Base-by-base conservation (phyloP, 108 stramenopile genomes). In the Pseudonitzschia pungens region DNA sequence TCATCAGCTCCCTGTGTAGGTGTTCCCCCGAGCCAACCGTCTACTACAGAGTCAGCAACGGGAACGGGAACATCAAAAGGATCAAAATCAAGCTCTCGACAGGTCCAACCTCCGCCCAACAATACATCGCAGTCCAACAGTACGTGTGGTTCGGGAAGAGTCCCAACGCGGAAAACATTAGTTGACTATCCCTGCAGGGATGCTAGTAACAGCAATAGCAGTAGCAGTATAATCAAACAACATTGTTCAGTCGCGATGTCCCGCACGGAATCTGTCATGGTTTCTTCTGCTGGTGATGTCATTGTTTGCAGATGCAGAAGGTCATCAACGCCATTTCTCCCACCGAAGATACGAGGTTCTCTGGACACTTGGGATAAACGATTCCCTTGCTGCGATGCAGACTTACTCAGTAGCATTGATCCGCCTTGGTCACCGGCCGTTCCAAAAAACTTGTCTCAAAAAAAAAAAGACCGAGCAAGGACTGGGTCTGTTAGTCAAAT, bases 241-340 rank as follows among this genome's bases (percentile, higher is more conserved):
- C n/a, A 54, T 54, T 75, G 79, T 42, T 75, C 74, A 11, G 26
- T 86, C 26, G 85, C 85, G 16, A 64, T 82, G 69, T 87, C 82
- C 10, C 65, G 75, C 64, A 68, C 78, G 14, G 90, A 91, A 76
- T 86, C 91, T 14, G 28, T 87, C 3, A 43, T 92, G 20, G 72
- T 92, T 18, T 84, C 88, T 33, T 65, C 86, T 9, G 80, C 79
- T 9, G 91, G 91, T 31, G 91, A 92, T 74, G 88, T 92, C 36
- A 71, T 89, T 14, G 86, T 89, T 27, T 89, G 85, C 71, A 71
- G 85, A 71, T 77, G 78, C 56, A 74, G 86, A 64, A 59, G 73
- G 24, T 82, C 78, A 22, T 76, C 76, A 28, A 69, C 78, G n/a
- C 78, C 78, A 14, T 79, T 73, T 51, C 11, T 79, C 12, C 48